Base-by-base conservation (phyloP, 768 basidiomycete species). In the Russula compacta region DNA sequence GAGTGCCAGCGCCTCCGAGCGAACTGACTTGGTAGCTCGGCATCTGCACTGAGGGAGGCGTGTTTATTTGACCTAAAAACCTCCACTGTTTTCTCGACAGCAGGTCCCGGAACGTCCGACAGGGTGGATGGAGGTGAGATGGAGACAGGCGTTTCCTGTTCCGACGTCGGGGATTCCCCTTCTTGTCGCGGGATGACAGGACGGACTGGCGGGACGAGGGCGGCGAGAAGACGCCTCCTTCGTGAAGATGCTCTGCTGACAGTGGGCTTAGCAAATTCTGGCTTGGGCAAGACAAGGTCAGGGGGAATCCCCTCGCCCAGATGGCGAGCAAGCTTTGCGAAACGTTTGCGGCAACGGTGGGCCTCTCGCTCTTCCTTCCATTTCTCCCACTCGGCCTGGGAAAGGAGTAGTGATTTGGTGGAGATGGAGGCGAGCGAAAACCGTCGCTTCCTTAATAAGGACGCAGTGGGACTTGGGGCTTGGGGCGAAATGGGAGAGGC, bases 261-360 rank as follows among this genome's bases (percentile, higher is more conserved):
- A 29, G 24, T 29, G 39, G 36, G 21, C 21, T 43, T n/a, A 4
- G 38, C 44, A 21, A 32, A 7, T 11, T 15, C 35, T 12, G 15
- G 24, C 6, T 33, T 59, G 24, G 64, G 56, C 1, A 50, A 17
- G 42, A 65, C 21, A 12, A 65, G 61, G 35, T 57, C 48, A 3
- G 48, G 48, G 11, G 64, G 64, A 12, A 65, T 53, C 8, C 44
- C 39, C 56, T 65, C 61, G 47, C 61, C 64, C 11, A 65, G 32
- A 39, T 43, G 19, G 15, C 61, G 64, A 42, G 54, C 35, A 17
- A 65, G 61, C 53, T 65, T 65, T n/a, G 64, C 39, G 55, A 65
- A 32, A 33, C 64, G 61, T 51, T 40, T 65, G 21, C 64, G 64
- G 33, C 60, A 61, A 40, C 21, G 32, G 15, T 35, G 40, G 42